Evolutionary conservation across 306 rosid species (phyloP).

Genomic region (Begonia peltatifolia): DNA sequence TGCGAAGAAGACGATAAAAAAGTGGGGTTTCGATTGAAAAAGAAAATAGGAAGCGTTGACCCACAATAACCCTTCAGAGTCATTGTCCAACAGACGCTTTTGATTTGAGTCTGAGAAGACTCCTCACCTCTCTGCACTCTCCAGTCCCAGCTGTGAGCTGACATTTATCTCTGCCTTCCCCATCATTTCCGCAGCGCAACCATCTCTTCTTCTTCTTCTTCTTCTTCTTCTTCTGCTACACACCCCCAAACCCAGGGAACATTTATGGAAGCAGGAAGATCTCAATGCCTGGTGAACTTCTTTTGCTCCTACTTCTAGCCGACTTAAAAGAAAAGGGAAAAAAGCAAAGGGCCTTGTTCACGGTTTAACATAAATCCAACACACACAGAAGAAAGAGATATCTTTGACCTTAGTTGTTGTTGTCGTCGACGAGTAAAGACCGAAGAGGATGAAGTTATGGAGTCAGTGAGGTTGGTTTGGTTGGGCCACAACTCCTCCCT

Average conservation of each 20-base stretch:
- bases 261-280: too few species aligned
- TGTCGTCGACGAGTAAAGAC: conserved; percentile 2
- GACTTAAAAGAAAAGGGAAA: not conserved
- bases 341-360: not conserved
- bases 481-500: not conserved
- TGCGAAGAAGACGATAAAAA: too few species aligned
- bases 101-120: conserved; percentile 25
- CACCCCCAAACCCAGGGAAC: too few species aligned
- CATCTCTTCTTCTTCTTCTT: not conserved
- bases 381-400: not conserved
- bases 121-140: conserved; percentile 5
- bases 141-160: conserved; percentile 5
- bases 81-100: conserved; percentile 17
- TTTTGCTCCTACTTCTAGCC: too few species aligned
- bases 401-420: conserved; percentile 16
- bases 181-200: too few species aligned
- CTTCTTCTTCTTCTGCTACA: not conserved
- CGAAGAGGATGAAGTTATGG: conserved; percentile 47
- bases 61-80: conserved; percentile 10
- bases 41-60: conserved; percentile 17
- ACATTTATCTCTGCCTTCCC: not conserved
- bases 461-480: conserved; percentile 20
- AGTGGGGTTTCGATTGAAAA: conserved; percentile 1
- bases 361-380: too few species aligned
- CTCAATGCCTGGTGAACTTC: too few species aligned